Percentiles rank a stretch among this genome's conserved stretches.
phyloP scores from a whole-genome alignment of 169 alveolate genomes.

The Perkinsus chesapeaki region DNA sequence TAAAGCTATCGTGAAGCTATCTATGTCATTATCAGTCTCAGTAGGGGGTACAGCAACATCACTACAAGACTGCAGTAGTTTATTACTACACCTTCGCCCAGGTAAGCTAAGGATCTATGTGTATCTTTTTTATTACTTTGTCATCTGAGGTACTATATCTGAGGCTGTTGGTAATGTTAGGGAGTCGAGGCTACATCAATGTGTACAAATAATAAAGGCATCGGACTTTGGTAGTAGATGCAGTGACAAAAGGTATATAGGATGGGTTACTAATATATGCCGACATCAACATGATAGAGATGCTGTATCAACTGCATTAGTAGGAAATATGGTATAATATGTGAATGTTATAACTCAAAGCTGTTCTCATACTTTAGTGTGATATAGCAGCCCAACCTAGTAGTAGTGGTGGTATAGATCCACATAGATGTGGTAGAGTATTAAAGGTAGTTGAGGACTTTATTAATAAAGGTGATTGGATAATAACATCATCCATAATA shows the following conservation, averaged over 20 bases:
- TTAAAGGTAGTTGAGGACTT: neutral
- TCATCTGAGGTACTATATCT: neutral
- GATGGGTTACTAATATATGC: neutral
- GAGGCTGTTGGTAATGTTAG: constrained; percentile 2
- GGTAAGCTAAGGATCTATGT: neutral
- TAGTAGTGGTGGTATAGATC: neutral
- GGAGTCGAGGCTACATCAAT: neutral
- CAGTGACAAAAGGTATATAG: neutral
- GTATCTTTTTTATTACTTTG: neutral
- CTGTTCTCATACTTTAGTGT: neutral
- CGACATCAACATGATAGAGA: neutral
- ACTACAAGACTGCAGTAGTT: neutral
- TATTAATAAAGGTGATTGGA: neutral
- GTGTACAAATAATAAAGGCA: neutral
- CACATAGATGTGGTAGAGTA: neutral
- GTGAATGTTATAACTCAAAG: neutral
- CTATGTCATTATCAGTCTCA: neutral
- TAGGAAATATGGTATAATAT: neutral
- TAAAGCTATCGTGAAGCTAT: no score
- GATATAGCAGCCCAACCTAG: neutral
- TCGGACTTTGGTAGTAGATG: neutral
- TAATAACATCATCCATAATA: neutral
- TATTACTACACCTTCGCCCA: neutral
- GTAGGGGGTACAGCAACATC: neutral
- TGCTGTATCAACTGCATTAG: neutral